A percentile compares a stretch with the other conserved stretches of the same genome.
phyloP scores from a whole-genome alignment of 176 grass and related monocot species.

The Bolboschoenus planiculmis region DNA sequence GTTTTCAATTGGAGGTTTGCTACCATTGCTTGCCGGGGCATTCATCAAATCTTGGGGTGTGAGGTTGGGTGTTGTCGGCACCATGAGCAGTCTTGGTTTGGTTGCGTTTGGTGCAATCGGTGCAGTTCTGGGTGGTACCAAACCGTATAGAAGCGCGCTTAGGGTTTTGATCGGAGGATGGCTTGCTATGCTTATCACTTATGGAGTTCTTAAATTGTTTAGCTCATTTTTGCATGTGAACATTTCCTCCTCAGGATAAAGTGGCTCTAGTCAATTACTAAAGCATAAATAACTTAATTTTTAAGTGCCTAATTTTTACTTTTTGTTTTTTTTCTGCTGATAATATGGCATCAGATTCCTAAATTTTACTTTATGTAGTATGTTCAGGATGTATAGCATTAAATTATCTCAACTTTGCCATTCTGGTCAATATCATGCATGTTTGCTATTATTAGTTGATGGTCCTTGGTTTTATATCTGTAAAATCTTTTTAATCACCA shows the following conservation, averaged over 20 bases:
- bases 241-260: conserved; percentile 18
- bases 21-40: conserved; percentile 66
- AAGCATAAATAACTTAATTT: background rate
- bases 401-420: background rate
- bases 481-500: background rate
- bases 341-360: background rate
- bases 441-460: background rate
- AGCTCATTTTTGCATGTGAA: conserved; percentile 38
- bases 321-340: background rate
- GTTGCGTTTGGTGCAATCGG: conserved; percentile 52
- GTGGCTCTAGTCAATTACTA: background rate
- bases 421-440: background rate
- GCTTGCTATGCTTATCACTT: conserved; percentile 80
- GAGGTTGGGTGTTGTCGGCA: conserved; percentile 48
- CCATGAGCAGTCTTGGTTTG: conserved; percentile 46
- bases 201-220: conserved; percentile 57
- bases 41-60: conserved; percentile 27
- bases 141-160: conserved; percentile 23
- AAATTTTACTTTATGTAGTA: background rate
- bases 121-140: conserved; percentile 53
- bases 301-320: background rate
- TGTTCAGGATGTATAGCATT: background rate
- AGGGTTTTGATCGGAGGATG: conserved; percentile 76
- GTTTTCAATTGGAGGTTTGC: conserved; percentile 54
- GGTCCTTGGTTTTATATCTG: background rate